Conservation (phyloP, 306 rosid species). For the Prunus davidiana region DNA sequence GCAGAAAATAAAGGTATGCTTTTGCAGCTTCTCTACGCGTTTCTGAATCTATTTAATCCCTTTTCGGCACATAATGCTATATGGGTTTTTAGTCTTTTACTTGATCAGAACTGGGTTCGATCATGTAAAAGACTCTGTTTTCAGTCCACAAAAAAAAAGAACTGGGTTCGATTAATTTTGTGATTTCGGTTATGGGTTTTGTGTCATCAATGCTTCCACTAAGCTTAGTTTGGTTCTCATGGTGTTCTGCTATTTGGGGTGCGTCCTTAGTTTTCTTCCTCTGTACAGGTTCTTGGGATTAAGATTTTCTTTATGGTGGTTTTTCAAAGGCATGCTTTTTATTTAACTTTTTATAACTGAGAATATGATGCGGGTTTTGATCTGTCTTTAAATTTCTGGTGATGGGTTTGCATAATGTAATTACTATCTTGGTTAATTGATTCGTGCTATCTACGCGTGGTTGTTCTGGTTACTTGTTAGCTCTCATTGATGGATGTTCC, state of each 20-base stretch:
- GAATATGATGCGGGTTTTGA: not conserved
- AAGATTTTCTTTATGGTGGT: constrained; percentile 8
- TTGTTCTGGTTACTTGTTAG: no score
- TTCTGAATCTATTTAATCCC: constrained; percentile 2
- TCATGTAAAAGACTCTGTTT: not conserved
- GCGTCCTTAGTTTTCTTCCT: constrained; percentile 5
- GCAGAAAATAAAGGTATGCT: constrained; percentile 22
- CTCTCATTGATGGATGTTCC: no score
- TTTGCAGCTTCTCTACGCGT: constrained; percentile 5
- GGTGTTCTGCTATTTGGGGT: constrained; percentile 25
- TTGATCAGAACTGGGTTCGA: constrained; percentile 32
- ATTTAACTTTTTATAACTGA: not conserved
- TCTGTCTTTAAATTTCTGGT: not conserved
- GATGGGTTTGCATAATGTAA: not conserved
- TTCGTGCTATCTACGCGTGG: not conserved
- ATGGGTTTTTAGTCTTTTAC: constrained; percentile 36
- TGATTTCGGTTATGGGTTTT: constrained; percentile 37
- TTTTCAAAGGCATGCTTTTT: constrained; percentile 10
- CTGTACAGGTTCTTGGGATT: constrained; percentile 4
- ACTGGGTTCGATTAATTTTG: constrained; percentile 30
- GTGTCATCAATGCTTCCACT: constrained; percentile 22
- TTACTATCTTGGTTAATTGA: not conserved
- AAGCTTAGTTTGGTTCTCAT: constrained; percentile 21
- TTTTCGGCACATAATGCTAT: not conserved
- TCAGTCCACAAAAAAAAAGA: not conserved